Conservation (phyloP, 768 basidiomycete species). For the Tulasnella calospora region DNA sequence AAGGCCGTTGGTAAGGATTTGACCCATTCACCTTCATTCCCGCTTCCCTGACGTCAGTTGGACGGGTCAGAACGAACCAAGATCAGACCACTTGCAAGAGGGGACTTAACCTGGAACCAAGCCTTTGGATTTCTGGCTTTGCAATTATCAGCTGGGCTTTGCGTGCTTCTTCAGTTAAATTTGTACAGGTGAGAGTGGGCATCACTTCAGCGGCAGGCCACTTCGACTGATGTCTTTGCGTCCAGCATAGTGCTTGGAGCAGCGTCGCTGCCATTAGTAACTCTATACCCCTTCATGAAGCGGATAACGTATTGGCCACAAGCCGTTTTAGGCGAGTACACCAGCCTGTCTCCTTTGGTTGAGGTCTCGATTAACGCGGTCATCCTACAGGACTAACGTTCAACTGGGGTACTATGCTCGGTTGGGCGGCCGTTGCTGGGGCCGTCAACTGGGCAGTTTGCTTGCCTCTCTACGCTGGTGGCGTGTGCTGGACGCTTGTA, state of each 20-base stretch:
- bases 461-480: conserved; percentile 83
- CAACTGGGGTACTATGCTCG: conserved; percentile 95
- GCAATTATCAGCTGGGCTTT: conserved; percentile 78
- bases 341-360: background rate
- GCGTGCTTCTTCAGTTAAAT: conserved; percentile 83
- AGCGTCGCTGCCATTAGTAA: conserved; percentile 80
- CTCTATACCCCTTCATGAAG: conserved; percentile 94
- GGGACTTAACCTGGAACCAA: conserved; percentile 68
- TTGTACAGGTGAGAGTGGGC: conserved; percentile 74
- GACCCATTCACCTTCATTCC: background rate
- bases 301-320: conserved; percentile 96
- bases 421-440: conserved; percentile 91
- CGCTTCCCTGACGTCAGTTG: background rate
- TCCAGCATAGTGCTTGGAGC: conserved; percentile 85
- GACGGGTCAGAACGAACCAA: conserved; percentile 71
- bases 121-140: conserved; percentile 76
- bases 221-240: background rate
- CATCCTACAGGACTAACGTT: conserved; percentile 71
- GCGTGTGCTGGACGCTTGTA: conserved; percentile 88
- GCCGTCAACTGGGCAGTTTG: conserved; percentile 75
- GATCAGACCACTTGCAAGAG: conserved; percentile 77
- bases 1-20: conserved; percentile 70
- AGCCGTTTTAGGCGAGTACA: conserved; percentile 72
- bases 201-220: background rate
- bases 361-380: background rate